These are phyloP conservation scores for Ogataea neopini DNA, from an alignment of 805 yeast genomes.

Conservation along the genomic window DNA sequence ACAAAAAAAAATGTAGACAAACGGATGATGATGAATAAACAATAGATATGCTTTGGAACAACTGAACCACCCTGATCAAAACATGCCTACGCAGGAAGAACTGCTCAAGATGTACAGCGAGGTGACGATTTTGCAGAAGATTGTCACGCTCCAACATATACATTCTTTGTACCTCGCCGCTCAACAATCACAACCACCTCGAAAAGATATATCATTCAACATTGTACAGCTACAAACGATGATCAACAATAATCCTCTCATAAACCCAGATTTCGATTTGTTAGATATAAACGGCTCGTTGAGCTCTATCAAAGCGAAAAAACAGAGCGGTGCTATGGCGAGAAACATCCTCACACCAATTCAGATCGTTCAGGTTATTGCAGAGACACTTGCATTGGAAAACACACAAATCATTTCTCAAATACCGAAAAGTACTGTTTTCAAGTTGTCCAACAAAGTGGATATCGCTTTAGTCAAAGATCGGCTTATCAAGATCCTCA, in stretches of 20 bases:
- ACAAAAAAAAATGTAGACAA: not conserved
- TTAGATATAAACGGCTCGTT: slow-evolving; percentile 33
- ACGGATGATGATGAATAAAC: too few relatives aligned
- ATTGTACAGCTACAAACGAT: slow-evolving; percentile 37
- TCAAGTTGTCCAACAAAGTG: slow-evolving; percentile 33
- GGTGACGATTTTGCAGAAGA: slow-evolving; percentile 37
- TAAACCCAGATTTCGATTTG: slow-evolving; percentile 37
- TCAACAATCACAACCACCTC: slow-evolving; percentile 34
- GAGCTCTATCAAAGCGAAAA: slow-evolving; percentile 24
- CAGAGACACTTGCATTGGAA: slow-evolving; percentile 36
- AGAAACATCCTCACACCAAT: slow-evolving; percentile 33
- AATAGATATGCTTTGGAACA: too few relatives aligned
- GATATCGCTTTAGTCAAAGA: slow-evolving; percentile 36
- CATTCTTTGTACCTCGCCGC: slow-evolving; percentile 38
- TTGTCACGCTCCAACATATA: slow-evolving; percentile 39
- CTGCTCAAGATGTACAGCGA: slow-evolving; percentile 30
- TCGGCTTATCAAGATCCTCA: slow-evolving; percentile 35
- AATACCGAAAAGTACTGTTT: slow-evolving; percentile 36
- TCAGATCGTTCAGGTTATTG: slow-evolving; percentile 39
- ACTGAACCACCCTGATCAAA: not conserved
- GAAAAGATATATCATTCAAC: slow-evolving; percentile 37
- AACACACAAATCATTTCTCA: slow-evolving; percentile 34
- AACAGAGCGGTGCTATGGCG: slow-evolving; percentile 20
- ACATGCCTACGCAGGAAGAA: slow-evolving; percentile 32
- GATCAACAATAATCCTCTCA: slow-evolving; percentile 39